Evolutionary conservation across 2,329 filamentous ascomycete genomes (phyloP).

Genomic region (Penicillium sp.): DNA sequence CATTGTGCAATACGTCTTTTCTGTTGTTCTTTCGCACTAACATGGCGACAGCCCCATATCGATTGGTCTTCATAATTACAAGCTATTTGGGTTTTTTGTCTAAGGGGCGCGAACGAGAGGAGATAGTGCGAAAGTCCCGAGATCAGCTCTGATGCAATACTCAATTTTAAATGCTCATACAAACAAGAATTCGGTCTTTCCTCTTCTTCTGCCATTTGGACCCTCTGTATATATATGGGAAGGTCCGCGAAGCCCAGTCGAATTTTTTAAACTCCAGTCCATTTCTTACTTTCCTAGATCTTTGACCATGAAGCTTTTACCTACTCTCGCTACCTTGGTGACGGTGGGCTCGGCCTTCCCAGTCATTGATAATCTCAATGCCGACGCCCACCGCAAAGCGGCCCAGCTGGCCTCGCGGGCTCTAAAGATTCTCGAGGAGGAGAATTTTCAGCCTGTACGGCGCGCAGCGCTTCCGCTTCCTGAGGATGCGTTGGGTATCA

Average conservation of each 20-base stretch:
- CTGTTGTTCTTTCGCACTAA: neutral
- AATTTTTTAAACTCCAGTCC: neutral
- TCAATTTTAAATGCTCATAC: neutral
- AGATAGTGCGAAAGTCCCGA: neutral
- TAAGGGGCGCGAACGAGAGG: neutral
- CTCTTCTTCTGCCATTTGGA: too few species aligned
- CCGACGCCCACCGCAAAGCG: neutral
- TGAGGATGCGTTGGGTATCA: constrained; percentile 6
- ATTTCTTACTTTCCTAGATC: too few species aligned
- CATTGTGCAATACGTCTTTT: too few species aligned
- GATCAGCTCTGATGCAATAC: neutral
- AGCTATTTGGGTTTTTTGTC: neutral
- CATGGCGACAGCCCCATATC: neutral
- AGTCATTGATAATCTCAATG: constrained; percentile 5
- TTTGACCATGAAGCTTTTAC: neutral
- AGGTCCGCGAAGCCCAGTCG: neutral
- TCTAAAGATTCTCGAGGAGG: constrained; percentile 3
- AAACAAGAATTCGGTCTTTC: neutral
- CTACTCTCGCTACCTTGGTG: neutral
- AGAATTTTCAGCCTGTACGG: neutral
- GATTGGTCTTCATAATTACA: neutral
- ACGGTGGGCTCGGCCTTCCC: constrained; percentile 2
- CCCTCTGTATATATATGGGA: too few species aligned
- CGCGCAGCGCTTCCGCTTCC: constrained; percentile 3
- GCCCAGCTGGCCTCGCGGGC: constrained; percentile 5